Evolutionary conservation across 495 filamentous ascomycete species (phyloP).

Genomic region (Cudoniella acicularis): DNA sequence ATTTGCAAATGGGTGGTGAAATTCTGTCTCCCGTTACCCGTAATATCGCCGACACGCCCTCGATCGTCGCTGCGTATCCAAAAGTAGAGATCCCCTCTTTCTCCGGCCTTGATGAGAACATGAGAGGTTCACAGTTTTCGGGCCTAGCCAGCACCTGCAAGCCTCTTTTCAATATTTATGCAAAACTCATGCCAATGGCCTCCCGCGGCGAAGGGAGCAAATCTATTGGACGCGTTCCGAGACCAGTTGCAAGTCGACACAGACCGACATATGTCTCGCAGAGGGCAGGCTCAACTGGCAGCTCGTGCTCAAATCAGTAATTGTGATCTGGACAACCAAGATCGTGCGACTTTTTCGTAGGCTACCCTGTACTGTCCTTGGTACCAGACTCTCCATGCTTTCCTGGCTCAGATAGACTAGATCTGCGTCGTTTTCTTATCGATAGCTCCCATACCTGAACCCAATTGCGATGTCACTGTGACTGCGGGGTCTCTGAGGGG

Average conservation of each 20-base stretch:
- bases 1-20: neutral
- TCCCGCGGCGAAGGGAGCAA: neutral
- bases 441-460: neutral
- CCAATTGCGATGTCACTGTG: neutral
- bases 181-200: constrained; percentile 8
- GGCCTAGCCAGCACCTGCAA: constrained; percentile 15
- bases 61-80: neutral
- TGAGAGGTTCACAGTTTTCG: neutral
- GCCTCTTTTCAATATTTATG: constrained; percentile 21
- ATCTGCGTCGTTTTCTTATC: neutral
- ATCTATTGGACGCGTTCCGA: constrained; percentile 8
- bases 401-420: neutral
- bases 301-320: neutral
- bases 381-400: neutral
- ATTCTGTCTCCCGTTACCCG: neutral
- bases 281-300: constrained; percentile 10
- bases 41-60: neutral
- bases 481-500: neutral
- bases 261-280: constrained; percentile 8
- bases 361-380: too few relatives aligned
- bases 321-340: neutral
- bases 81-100: neutral
- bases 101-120: neutral
- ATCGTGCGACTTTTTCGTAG: neutral
- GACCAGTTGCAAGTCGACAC: constrained; percentile 11